Evolutionary conservation across 495 filamentous ascomycete species (phyloP).

Genomic region (Thozetella sp.): DNA sequence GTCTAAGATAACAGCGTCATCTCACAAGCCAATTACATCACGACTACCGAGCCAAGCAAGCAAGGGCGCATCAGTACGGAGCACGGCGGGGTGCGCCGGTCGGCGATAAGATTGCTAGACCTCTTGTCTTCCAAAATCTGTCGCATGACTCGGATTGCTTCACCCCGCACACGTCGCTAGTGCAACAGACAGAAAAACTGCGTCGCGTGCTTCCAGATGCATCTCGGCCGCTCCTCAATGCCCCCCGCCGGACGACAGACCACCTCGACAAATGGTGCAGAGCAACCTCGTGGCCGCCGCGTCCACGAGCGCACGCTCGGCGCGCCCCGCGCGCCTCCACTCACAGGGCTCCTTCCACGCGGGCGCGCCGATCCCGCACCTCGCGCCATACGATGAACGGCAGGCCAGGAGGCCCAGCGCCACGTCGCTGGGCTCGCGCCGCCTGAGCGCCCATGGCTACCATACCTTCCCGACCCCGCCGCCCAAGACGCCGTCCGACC

Average conservation of each 20-base stretch:
- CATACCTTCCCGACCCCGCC: conserved; percentile 94
- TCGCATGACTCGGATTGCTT: not conserved
- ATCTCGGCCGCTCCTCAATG: too few species aligned
- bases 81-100: not conserved
- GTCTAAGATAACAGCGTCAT: too few species aligned
- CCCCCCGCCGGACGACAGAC: too few species aligned
- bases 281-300: conserved; percentile 20
- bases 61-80: not conserved
- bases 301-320: conserved; percentile 16
- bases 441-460: conserved; percentile 78
- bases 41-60: not conserved
- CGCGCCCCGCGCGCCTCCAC: conserved; percentile 16
- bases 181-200: too few species aligned
- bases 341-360: conserved; percentile 49
- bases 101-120: not conserved
- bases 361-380: conserved; percentile 43
- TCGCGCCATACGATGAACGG: conserved; percentile 20
- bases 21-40: not conserved
- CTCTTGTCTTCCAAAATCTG: not conserved
- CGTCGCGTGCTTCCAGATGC: too few species aligned
- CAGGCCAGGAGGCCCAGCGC: conserved; percentile 16
- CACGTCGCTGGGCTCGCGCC: conserved; percentile 30
- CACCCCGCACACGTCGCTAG: too few species aligned
- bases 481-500: conserved; percentile 64
- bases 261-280: conserved; percentile 34